A percentile compares a stretch with the other conserved stretches of the same genome.
Evolutionary conservation across 345 rosid genomes (phyloP).

Genomic region (Barbarea vulgaris): DNA sequence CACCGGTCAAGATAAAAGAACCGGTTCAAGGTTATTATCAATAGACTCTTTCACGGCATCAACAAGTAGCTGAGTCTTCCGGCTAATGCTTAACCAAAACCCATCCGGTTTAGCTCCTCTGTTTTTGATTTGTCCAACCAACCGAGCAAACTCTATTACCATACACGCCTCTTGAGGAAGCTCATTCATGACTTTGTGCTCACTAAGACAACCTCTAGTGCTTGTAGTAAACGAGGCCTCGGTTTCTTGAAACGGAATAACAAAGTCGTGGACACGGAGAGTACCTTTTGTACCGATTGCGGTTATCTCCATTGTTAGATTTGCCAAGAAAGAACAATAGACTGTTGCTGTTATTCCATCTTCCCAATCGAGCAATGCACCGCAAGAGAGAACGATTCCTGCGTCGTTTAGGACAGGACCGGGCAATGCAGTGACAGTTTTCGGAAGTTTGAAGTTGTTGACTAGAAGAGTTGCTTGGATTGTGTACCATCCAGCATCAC

Average conservation of each 20-base stretch:
- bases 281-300: slow-evolving; percentile 73
- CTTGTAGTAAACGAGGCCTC: slow-evolving; percentile 51
- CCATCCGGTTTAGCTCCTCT: slow-evolving; percentile 64
- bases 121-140: slow-evolving; percentile 55
- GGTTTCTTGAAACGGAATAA: slow-evolving; percentile 67
- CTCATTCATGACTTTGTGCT: slow-evolving; percentile 49
- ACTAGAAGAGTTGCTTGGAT: slow-evolving; percentile 61
- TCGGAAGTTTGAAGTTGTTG: slow-evolving; percentile 65
- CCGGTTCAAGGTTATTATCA: slow-evolving; percentile 50
- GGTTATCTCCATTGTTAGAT: slow-evolving; percentile 73
- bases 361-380: slow-evolving; percentile 71
- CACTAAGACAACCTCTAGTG: slow-evolving; percentile 34
- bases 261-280: slow-evolving; percentile 62
- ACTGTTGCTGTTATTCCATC: slow-evolving; percentile 64
- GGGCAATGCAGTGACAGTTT: slow-evolving; percentile 54
- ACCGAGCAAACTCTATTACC: slow-evolving; percentile 74
- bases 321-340: slow-evolving; percentile 72
- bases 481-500: slow-evolving; percentile 92
- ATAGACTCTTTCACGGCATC: slow-evolving; percentile 75
- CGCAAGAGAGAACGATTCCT: slow-evolving; percentile 69
- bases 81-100: slow-evolving; percentile 63
- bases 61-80: slow-evolving; percentile 73
- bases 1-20: slow-evolving; percentile 35
- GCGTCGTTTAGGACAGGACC: slow-evolving; percentile 57
- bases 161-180: slow-evolving; percentile 79